Evolutionary conservation across 768 basidiomycete genomes (phyloP), one percentile per base, ranked within the genome.

Genomic region (Pisolithus sp.): DNA sequence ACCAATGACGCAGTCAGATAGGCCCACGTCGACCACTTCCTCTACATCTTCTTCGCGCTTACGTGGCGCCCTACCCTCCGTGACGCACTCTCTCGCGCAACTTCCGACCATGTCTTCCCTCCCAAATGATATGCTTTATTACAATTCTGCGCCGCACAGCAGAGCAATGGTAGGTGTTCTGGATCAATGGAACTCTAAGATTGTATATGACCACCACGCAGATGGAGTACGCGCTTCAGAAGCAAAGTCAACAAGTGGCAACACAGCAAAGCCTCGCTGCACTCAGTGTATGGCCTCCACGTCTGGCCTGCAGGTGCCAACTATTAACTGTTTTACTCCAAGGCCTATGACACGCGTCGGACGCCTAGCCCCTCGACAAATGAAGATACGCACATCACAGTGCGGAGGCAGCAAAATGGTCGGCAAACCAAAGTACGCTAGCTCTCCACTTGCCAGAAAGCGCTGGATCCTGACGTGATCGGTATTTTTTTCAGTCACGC

Each of bases 211-310:
- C 31, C 47, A 3, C 21, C 30, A 26, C 21, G 40, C 59, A 68
- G 67, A 69, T 68, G 66, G 67, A 68, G 34, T 46, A 59, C 20
- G 62, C 66, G 3, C 40, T 68, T 13, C 66, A 68, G 28, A 62
- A 55, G 49, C 67, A 70, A 58, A 60, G 56, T 28, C 67, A 69
- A 18, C 68, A 64, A 10, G 62, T 56, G 7, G 52, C 57, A 5
- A 7, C 49, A 45, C 63, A 52, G 37, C 20, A 38, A 21, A 23
- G 48, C 21, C 37, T 62, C 50, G 59, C 60, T 17, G 56, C 58
- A 20, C 64, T 64, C 20, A 58, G 43, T 43, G 68, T 68, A 47
- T 52, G 64, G 15, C 6, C 49, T 39, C 21, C 10, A 7, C 21
- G 21, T 46, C 36, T 46, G 18, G 42, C 44, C 47, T 30, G 20